phyloP scores from a whole-genome alignment of 768 basidiomycete species.

The Lentinula detonsa region DNA sequence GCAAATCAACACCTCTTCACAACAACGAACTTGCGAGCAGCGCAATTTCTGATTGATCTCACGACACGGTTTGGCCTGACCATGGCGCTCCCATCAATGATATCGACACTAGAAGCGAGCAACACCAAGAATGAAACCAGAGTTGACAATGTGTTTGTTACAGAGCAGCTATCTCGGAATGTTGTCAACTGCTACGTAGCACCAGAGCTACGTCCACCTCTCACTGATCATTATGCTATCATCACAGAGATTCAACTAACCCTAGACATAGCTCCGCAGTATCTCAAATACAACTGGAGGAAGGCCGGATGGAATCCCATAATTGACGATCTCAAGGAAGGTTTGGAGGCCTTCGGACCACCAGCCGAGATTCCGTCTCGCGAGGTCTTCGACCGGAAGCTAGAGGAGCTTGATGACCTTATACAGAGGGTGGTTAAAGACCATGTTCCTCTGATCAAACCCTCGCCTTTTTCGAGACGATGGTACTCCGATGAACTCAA shows the following conservation, averaged over 20 bases:
- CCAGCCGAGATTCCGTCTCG: not conserved
- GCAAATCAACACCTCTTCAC: constrained; percentile 15
- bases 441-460: not conserved
- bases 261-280: not conserved
- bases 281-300: constrained; percentile 14
- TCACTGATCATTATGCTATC: constrained; percentile 29
- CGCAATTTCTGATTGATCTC: constrained; percentile 14
- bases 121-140: constrained; percentile 14
- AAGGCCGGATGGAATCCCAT: constrained; percentile 18
- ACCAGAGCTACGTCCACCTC: constrained; percentile 5
- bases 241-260: constrained; percentile 16
- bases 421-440: not conserved
- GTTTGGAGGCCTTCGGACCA: not conserved
- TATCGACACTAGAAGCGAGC: constrained; percentile 17
- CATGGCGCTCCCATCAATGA: constrained; percentile 21
- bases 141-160: constrained; percentile 29
- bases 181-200: constrained; percentile 19
- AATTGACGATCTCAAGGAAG: not conserved
- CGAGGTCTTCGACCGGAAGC: not conserved
- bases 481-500: not conserved
- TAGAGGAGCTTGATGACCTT: not conserved
- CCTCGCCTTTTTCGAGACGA: not conserved
- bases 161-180: constrained; percentile 4
- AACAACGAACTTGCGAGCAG: not conserved
- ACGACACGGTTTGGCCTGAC: constrained; percentile 16